These are phyloP conservation scores for Glycyrrhiza uralensis DNA, from an alignment of 306 rosid species.

Conservation along the genomic window DNA sequence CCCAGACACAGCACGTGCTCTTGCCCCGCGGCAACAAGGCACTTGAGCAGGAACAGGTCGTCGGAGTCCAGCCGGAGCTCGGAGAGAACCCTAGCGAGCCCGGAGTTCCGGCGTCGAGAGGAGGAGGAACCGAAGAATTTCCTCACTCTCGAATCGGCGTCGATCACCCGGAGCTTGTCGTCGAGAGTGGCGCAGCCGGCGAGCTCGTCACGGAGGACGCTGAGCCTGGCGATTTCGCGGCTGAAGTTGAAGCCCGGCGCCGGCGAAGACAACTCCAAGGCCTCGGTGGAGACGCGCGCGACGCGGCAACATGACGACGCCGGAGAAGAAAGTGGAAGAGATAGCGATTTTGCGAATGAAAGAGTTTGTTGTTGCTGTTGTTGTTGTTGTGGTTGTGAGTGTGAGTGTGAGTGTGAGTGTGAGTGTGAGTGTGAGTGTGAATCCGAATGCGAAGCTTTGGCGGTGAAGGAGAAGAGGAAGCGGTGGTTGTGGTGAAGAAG, in stretches of 20 bases:
- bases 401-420: not conserved
- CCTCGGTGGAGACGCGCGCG: slow-evolving; percentile 59
- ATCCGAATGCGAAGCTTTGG: slow-evolving; percentile 25
- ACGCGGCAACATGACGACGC: slow-evolving; percentile 30
- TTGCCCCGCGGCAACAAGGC: slow-evolving; percentile 86
- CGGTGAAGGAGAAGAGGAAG: slow-evolving; percentile 40
- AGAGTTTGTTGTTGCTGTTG: slow-evolving; percentile 23
- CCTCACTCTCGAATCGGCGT: slow-evolving; percentile 64
- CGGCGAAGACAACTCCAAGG: slow-evolving; percentile 61
- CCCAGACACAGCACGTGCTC: slow-evolving; percentile 61
- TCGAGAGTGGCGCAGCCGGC: slow-evolving; percentile 22
- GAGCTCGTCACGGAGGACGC: slow-evolving; percentile 49
- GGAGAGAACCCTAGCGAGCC: slow-evolving; percentile 36
- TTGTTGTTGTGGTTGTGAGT: slow-evolving; percentile 17
- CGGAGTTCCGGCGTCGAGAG: not conserved
- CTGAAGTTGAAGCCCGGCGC: slow-evolving; percentile 52
- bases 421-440: slow-evolving; percentile 7
- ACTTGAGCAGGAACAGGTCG: slow-evolving; percentile 57
- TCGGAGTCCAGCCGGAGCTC: slow-evolving; percentile 34
- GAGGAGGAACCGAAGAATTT: slow-evolving; percentile 52
- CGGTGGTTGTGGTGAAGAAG: slow-evolving; percentile 40
- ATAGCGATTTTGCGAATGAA: slow-evolving; percentile 34
- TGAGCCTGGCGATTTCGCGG: slow-evolving; percentile 61
- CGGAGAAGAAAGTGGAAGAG: slow-evolving; percentile 10
- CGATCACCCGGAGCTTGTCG: slow-evolving; percentile 49